Conservation (phyloP, 1,139 yeast species). For the Scheffersomyces illinoinensis region DNA sequence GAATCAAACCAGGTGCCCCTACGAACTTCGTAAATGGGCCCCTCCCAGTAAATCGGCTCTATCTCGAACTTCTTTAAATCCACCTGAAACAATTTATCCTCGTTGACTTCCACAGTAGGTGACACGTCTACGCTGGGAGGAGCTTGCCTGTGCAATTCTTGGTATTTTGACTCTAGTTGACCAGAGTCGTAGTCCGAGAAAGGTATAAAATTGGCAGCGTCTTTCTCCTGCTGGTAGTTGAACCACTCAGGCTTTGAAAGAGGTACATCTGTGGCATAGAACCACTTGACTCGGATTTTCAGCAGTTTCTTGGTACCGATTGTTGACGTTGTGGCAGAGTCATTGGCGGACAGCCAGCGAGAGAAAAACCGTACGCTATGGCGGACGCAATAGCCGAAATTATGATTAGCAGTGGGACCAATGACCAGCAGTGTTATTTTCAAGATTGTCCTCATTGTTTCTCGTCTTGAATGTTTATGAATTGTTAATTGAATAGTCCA, state of each 20-base stretch:
- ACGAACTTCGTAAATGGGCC: conserved; percentile 80
- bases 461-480: background rate
- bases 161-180: conserved; percentile 55
- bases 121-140: conserved; percentile 1
- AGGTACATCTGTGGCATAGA: conserved; percentile 81
- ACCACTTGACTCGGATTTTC: conserved; percentile 52
- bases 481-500: background rate
- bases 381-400: background rate
- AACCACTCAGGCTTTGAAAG: conserved; percentile 63
- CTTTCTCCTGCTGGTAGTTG: conserved; percentile 44
- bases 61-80: conserved; percentile 55
- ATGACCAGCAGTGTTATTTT: background rate
- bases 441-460: background rate
- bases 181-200: conserved; percentile 66
- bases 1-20: conserved; percentile 82
- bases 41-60: conserved; percentile 84
- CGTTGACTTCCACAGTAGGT: conserved; percentile 60
- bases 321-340: background rate
- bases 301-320: background rate
- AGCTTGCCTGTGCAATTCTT: conserved; percentile 5
- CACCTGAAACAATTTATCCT: conserved; percentile 77
- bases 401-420: background rate
- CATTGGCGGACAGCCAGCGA: background rate
- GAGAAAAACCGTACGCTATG: background rate
- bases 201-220: conserved; percentile 66